Conservation (phyloP, 352 stramenopile genomes). For the Pythium graminicola region DNA sequence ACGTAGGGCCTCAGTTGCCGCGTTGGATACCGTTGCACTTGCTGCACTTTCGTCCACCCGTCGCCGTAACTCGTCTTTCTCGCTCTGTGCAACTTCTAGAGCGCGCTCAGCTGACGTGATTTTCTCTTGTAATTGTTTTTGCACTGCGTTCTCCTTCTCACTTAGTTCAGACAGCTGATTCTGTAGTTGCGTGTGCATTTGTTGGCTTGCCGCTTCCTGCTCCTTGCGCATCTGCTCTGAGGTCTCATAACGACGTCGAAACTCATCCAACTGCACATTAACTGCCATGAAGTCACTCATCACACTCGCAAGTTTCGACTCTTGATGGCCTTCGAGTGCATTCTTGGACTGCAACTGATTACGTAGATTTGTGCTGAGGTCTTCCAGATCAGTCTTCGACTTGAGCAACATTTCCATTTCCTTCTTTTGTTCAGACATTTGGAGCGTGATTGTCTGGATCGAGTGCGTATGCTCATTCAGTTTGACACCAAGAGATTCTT, state of each 20-base stretch:
- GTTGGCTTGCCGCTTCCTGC: conserved; percentile 43
- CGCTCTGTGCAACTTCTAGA: conserved; percentile 29
- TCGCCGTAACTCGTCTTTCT: conserved; percentile 38
- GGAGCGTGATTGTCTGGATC: conserved; percentile 52
- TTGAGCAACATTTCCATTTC: conserved; percentile 44
- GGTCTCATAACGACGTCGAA: conserved; percentile 53
- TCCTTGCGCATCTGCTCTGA: conserved; percentile 65
- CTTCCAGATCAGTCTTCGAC: conserved; percentile 66
- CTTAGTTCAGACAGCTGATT: conserved; percentile 34
- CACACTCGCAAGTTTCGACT: conserved; percentile 60
- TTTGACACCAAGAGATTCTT: conserved; percentile 38
- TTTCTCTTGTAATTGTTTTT: conserved; percentile 39
- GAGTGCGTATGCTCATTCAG: conserved; percentile 46
- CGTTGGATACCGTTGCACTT: conserved; percentile 30
- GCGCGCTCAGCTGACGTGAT: conserved; percentile 26
- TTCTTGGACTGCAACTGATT: conserved; percentile 53
- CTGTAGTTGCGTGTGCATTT: conserved; percentile 51
- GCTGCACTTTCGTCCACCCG: conserved; percentile 32
- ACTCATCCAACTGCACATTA: conserved; percentile 70
- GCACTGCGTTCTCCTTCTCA: conserved; percentile 41
- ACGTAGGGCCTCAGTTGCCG: conserved; percentile 28
- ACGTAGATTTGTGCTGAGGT: conserved; percentile 45
- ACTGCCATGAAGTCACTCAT: conserved; percentile 67
- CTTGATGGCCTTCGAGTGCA: conserved; percentile 54
- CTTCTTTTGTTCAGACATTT: conserved; percentile 51